Evolutionary conservation across 306 rosid species (phyloP).

Genomic region (Trichosanthes cucumerina): DNA sequence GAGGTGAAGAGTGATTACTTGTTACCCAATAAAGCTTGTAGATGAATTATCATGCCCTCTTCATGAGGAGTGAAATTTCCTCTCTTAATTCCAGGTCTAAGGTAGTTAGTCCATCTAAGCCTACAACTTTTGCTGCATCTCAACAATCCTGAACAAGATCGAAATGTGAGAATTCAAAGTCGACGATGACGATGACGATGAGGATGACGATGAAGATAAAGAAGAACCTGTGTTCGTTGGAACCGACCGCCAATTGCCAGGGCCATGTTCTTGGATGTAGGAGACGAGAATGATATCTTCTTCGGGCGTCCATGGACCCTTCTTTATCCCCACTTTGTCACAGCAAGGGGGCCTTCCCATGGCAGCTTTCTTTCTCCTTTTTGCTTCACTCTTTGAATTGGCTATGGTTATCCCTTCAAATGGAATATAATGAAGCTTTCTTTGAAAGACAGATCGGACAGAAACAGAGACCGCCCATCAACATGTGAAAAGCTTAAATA

Average conservation of each 20-base stretch:
- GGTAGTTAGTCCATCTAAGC: conserved; percentile 95
- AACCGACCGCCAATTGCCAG: conserved; percentile 97
- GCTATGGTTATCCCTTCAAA: neutral
- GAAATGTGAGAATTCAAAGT: neutral
- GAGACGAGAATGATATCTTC: conserved; percentile 95
- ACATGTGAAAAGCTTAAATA: conserved; percentile 9
- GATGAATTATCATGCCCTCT: conserved; percentile 90
- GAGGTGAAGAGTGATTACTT: conserved; percentile 42
- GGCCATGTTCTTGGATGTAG: conserved; percentile 97
- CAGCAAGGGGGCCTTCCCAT: conserved; percentile 98
- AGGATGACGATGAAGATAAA: too few species aligned
- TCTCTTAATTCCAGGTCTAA: conserved; percentile 97
- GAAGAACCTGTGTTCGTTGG: conserved; percentile 94
- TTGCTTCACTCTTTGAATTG: neutral
- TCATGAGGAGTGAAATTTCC: conserved; percentile 97
- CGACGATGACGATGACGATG: neutral
- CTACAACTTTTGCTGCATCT: conserved; percentile 99
- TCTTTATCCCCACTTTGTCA: conserved; percentile 88
- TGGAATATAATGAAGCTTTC: neutral
- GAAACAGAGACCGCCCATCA: neutral
- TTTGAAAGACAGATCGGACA: neutral
- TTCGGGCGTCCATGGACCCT: conserved; percentile 99
- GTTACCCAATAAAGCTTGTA: conserved; percentile 99
- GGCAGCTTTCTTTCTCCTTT: neutral
- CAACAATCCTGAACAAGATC: conserved; percentile 42